Conservation (phyloP, 148 eudicot species). For the Camellia sinensis region DNA sequence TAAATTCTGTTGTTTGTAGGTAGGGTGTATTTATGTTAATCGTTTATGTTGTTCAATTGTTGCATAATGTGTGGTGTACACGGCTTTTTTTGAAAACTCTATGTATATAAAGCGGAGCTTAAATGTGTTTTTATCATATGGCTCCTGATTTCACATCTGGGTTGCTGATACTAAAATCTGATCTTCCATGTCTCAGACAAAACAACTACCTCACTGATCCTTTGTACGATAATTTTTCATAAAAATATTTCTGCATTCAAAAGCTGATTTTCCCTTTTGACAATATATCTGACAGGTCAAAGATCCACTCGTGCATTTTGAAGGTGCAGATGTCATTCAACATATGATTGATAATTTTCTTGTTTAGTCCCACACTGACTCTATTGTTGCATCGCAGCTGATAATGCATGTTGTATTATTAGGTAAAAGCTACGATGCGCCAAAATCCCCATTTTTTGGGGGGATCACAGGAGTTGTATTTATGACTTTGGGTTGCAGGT, state of each 20-base stretch:
- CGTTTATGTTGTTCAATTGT: background rate
- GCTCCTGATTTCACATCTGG: background rate
- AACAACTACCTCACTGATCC: background rate
- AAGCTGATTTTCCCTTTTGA: background rate
- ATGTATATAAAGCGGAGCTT: background rate
- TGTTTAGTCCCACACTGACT: constrained; percentile 25
- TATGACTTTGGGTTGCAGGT: constrained; percentile 1
- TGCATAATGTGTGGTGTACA: background rate
- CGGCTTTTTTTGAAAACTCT: background rate
- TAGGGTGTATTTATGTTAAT: background rate
- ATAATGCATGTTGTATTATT: constrained; percentile 3
- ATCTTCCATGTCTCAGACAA: background rate
- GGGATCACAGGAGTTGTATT: background rate
- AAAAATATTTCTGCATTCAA: background rate
- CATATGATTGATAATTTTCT: constrained; percentile 91
- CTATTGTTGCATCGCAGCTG: background rate
- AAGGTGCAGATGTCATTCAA: constrained; percentile 89
- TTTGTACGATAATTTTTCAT: background rate
- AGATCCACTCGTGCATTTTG: constrained; percentile 63
- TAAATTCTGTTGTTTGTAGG: background rate
- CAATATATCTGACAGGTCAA: constrained; percentile 57
- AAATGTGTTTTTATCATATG: background rate
- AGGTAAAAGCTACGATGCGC: background rate
- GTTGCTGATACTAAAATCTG: background rate
- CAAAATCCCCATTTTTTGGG: background rate